Base-by-base conservation (phyloP, 108 stramenopile species). In the Cyclotella choctawhatcheeana region DNA sequence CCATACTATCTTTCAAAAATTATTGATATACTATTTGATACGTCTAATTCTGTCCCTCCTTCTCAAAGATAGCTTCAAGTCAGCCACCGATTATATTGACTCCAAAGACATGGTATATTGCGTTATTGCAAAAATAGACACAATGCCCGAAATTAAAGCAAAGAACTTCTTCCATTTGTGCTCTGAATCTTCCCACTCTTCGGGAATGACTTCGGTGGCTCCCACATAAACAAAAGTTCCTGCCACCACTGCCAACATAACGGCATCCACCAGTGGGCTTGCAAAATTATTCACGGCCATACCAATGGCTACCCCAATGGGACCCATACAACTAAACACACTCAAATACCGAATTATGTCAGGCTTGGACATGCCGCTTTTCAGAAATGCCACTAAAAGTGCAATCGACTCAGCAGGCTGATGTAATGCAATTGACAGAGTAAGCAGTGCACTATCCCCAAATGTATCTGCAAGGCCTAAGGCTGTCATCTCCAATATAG, bases 181-280 rank as follows among this genome's bases (percentile, higher is more conserved):
- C 45, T 91, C 83, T 5, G 87, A 83, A 27, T 89, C 90, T 82
- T 98, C 97, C 85, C 93, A 97, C 82, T 97, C 97, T 73, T 97
- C 97, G 7, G 96, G 96, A 48, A 97, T 96, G 17, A 97, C 97
- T 79, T 99, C 98, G 2, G 97, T 97, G 6, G 97, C 97, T 35
- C 98, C 98, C 14, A 99, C 98, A 82, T 99, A 99, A n/a, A 99
- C 85, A 79, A 99, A 99, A 6, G 98, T 99, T 69, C 98, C 98
- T 16, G 98, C 98, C 32, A 97, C 96, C 62, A 97, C 69, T 12
- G 98, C 97, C 59, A 97, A 76, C 92, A 98, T 92, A 25, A 92
- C 83, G n/a, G 97, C 86, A 82, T 97, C 94, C 24, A 96, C 89
- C 63, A 93, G 75, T n/a, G 94, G 94, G 8, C 89, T 84, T 3